These are phyloP conservation scores for Afroboletus lepidellus DNA, from an alignment of 1,284 basidiomycete genomes.

Conservation along the genomic window DNA sequence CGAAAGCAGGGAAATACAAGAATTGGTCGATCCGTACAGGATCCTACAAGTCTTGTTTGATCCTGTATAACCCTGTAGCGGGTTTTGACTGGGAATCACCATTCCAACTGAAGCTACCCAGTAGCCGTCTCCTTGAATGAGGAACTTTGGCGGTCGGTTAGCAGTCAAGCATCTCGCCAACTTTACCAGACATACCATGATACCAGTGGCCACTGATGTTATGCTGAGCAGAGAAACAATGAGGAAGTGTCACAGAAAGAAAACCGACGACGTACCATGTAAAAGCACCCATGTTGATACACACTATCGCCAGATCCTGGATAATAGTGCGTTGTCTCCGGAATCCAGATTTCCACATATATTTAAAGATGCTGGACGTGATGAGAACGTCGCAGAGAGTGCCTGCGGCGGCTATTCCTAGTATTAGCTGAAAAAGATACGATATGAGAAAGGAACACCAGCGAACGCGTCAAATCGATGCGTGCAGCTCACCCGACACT, in stretches of 20 bases:
- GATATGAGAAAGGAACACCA: not conserved
- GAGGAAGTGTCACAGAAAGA: not conserved
- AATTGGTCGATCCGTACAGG: no score
- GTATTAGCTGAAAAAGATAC: not conserved
- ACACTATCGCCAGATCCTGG: conserved; percentile 7
- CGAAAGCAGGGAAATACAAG: no score
- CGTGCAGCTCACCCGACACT: conserved; percentile 7
- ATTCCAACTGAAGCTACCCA: conserved; percentile 6
- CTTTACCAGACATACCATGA: not conserved
- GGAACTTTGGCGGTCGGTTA: conserved; percentile 1
- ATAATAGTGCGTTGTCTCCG: conserved; percentile 5
- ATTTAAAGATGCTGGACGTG: conserved; percentile 7
- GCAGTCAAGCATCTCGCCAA: not conserved
- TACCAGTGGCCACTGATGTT: not conserved
- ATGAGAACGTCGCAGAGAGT: conserved; percentile 10
- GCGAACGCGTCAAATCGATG: not conserved
- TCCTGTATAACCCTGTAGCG: no score
- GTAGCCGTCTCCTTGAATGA: not conserved
- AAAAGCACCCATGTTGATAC: conserved; percentile 5
- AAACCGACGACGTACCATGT: conserved; percentile 6
- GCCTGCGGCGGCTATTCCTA: not conserved
- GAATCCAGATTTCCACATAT: conserved; percentile 16
- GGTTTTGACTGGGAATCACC: no score
- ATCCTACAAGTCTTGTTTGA: no score
- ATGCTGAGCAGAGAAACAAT: not conserved